Evolutionary conservation across 2,329 filamentous ascomycete species (phyloP).

Genomic region (Ceratocystis papillata): DNA sequence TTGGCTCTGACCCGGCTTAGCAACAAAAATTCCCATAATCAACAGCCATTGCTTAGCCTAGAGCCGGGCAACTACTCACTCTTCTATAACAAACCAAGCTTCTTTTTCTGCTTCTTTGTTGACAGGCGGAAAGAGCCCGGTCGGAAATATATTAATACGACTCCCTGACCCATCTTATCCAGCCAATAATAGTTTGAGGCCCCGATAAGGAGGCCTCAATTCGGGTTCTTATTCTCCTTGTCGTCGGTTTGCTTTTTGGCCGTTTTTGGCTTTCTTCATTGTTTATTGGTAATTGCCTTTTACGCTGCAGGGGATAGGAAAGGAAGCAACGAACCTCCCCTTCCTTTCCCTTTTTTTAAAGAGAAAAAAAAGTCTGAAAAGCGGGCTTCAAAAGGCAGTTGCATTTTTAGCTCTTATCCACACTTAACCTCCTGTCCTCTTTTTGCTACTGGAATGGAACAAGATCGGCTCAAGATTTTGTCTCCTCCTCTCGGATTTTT

Average conservation of each 20-base stretch:
- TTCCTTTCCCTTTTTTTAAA: no score
- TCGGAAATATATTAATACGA: constrained; percentile 3
- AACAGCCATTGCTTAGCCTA: background rate
- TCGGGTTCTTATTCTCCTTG: background rate
- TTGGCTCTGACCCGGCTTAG: background rate
- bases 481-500: constrained; percentile 13
- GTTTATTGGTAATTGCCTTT: background rate
- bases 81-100: background rate
- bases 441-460: constrained; percentile 14
- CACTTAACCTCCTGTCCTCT: constrained; percentile 5
- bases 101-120: background rate
- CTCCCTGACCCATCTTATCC: background rate
- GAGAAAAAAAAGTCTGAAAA: background rate
- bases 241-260: background rate
- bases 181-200: constrained; percentile 12
- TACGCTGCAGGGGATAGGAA: background rate
- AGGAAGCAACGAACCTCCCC: background rate
- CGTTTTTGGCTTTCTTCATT: no score
- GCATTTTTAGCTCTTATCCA: constrained; percentile 5
- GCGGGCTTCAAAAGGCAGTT: background rate
- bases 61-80: background rate
- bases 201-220: constrained; percentile 9
- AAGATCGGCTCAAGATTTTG: constrained; percentile 6
- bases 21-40: background rate
- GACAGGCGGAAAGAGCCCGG: constrained; percentile 9